These are phyloP conservation scores for Theileria orientalis DNA, from an alignment of 169 alveolate genomes.

Conservation along the genomic window DNA sequence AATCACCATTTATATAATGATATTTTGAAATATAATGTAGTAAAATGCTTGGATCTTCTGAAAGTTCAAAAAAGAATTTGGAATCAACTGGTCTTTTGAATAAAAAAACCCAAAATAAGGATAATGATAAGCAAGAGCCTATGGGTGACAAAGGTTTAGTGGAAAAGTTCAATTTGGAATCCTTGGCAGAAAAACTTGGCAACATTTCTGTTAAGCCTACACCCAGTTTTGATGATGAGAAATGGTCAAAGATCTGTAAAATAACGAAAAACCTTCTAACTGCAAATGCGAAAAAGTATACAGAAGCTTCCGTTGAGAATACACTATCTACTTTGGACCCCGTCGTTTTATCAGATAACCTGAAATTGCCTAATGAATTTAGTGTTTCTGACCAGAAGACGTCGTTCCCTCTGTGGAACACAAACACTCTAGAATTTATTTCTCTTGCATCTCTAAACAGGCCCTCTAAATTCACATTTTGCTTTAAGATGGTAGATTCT, in stretches of 20 bases:
- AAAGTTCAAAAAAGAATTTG: neutral
- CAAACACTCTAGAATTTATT: constrained; percentile 17
- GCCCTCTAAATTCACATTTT: neutral
- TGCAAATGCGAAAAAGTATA: constrained; percentile 28
- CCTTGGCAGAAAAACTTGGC: neutral
- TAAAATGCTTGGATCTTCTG: constrained; percentile 10
- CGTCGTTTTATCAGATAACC: neutral
- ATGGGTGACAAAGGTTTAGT: neutral
- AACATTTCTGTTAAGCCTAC: neutral
- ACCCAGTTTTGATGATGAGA: constrained; percentile 18
- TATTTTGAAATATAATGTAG: constrained; percentile 4
- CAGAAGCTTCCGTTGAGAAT: neutral
- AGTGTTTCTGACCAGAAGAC: neutral
- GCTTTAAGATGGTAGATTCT: constrained; percentile 17
- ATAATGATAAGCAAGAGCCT: neutral
- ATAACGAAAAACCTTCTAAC: constrained; percentile 15
- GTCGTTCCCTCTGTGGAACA: constrained; percentile 18
- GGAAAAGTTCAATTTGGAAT: neutral
- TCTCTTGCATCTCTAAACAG: constrained; percentile 5
- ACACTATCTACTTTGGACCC: constrained; percentile 1
- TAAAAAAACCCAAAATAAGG: neutral
- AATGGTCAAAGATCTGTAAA: constrained; percentile 36
- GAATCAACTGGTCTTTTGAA: neutral
- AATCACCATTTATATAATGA: constrained; percentile 13
- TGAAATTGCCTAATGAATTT: neutral